Evolutionary conservation across 164 flowering plant genomes (phyloP).

Genomic region (Hamamelis virginiana): DNA sequence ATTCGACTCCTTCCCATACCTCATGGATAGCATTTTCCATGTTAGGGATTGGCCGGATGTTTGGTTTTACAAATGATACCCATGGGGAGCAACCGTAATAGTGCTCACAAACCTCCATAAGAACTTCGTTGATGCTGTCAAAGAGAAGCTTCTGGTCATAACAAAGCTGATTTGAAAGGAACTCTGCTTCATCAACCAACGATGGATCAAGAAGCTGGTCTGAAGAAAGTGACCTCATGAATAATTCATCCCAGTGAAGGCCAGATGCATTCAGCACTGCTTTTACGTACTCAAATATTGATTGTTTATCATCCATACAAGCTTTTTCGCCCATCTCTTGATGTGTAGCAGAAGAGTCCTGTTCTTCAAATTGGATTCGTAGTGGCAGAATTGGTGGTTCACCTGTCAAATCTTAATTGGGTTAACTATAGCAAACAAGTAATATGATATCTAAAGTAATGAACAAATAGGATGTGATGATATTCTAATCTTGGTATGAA

Average conservation of each 20-base stretch:
- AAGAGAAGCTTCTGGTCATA: constrained; percentile 62
- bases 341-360: constrained; percentile 21
- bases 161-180: constrained; percentile 41
- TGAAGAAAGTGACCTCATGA: constrained; percentile 37
- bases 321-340: constrained; percentile 21
- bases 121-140: constrained; percentile 76
- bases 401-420: constrained; percentile 34
- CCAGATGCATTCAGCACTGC: constrained; percentile 56
- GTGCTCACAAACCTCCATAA: constrained; percentile 44
- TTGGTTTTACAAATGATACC: constrained; percentile 43
- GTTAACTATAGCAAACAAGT: neutral
- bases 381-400: constrained; percentile 51
- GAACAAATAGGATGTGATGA: neutral
- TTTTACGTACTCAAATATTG: constrained; percentile 54
- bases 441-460: neutral
- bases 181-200: constrained; percentile 51
- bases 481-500: neutral
- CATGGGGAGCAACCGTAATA: constrained; percentile 47
- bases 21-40: constrained; percentile 43
- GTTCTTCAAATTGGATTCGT: constrained; percentile 62
- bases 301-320: constrained; percentile 38
- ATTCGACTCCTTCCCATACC: constrained; percentile 56
- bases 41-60: constrained; percentile 43
- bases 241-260: constrained; percentile 53
- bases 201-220: constrained; percentile 58